phyloP scores from a whole-genome alignment of 192 early-diverging fungal species.

The Podila epigama region DNA sequence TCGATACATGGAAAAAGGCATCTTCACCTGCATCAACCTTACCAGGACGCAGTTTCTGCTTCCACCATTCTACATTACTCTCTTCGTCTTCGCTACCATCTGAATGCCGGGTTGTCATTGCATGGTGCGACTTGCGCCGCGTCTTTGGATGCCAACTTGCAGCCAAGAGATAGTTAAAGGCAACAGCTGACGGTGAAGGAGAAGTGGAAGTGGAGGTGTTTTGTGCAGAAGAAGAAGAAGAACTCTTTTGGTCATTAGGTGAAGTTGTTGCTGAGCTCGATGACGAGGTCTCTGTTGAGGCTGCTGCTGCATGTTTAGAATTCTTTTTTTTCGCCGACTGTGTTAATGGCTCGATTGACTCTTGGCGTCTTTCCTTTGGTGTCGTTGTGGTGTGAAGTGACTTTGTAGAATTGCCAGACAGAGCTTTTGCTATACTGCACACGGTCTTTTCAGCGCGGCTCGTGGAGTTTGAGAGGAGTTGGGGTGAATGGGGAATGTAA shows the following conservation, averaged over 20 bases:
- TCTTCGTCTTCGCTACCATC: constrained; percentile 4
- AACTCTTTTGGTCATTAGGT: not conserved
- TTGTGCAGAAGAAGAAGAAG: not conserved
- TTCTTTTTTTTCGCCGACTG: too few relatives aligned
- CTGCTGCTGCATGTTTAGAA: not conserved
- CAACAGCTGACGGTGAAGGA: constrained; percentile 9
- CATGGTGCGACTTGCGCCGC: constrained; percentile 7
- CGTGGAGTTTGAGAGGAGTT: constrained; percentile 14
- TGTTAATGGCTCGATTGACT: too few relatives aligned
- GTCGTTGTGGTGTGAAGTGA: not conserved
- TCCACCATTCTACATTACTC: constrained; percentile 41
- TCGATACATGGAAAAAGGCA: constrained; percentile 64
- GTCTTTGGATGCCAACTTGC: constrained; percentile 48
- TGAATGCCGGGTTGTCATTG: not conserved
- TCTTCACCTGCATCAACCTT: constrained; percentile 71
- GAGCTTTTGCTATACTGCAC: not conserved
- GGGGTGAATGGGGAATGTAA: constrained; percentile 27
- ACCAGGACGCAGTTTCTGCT: constrained; percentile 52
- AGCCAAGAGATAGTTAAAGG: constrained; percentile 44
- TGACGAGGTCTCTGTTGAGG: constrained; percentile 3
- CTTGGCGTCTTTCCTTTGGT: not conserved
- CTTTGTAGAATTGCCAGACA: not conserved
- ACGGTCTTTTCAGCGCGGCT: not conserved
- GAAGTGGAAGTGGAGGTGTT: not conserved
- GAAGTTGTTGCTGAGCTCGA: not conserved